Conservation (phyloP, 768 basidiomycete genomes). For the Grammothele lineata region DNA sequence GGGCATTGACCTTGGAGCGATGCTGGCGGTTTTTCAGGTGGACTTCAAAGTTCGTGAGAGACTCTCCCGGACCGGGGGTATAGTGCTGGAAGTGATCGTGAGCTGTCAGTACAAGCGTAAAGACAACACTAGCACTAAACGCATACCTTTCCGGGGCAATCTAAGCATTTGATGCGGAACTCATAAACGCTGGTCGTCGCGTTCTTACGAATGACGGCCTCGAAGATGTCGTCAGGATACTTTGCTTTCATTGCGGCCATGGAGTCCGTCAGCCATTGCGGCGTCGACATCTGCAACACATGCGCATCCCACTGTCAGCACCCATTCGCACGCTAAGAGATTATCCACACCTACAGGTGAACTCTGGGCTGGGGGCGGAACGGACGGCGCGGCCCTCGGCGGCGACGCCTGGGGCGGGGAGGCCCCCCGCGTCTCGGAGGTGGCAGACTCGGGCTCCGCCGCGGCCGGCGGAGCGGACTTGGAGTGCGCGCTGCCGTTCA, state of each 20-base stretch:
- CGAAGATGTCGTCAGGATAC: constrained; percentile 82
- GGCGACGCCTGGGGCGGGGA: constrained; percentile 10
- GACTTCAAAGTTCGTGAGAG: constrained; percentile 85
- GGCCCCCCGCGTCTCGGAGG: background rate
- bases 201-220: constrained; percentile 60
- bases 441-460: constrained; percentile 7
- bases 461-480: constrained; percentile 26
- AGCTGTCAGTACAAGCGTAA: background rate
- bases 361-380: constrained; percentile 7
- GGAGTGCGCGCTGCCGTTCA: constrained; percentile 45
- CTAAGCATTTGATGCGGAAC: constrained; percentile 89
- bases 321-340: too few relatives aligned
- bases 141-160: constrained; percentile 87
- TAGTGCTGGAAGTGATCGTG: constrained; percentile 54
- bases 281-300: constrained; percentile 37
- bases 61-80: constrained; percentile 85
- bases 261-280: constrained; percentile 69
- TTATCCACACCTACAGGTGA: constrained; percentile 8
- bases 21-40: constrained; percentile 87
- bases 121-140: background rate
- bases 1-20: constrained; percentile 66
- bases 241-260: constrained; percentile 61
- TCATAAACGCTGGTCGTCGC: constrained; percentile 57
- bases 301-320: constrained; percentile 1
- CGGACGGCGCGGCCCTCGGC: constrained; percentile 7